These are phyloP conservation scores for Adenanthera pavonina DNA, from an alignment of 306 rosid genomes.

Conservation along the genomic window DNA sequence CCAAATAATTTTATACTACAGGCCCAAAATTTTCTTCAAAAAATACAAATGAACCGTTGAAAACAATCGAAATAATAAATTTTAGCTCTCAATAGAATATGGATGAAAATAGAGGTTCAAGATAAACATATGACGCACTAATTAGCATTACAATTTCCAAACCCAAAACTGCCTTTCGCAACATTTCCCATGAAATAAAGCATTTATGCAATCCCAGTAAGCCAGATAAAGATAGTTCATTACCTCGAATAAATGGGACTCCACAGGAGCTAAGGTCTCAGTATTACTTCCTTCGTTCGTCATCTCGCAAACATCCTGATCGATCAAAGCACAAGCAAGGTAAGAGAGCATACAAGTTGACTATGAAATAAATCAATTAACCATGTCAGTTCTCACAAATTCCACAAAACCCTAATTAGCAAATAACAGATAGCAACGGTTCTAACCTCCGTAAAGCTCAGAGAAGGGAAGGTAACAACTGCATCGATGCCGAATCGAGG, in stretches of 20 bases:
- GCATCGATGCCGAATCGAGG: constrained; percentile 29
- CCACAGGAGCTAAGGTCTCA: constrained; percentile 68
- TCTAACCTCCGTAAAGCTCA: constrained; percentile 53
- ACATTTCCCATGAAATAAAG: background rate
- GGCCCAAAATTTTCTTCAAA: background rate
- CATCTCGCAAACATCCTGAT: constrained; percentile 61
- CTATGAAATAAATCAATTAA: background rate
- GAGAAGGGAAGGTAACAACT: background rate
- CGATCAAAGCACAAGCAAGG: constrained; percentile 25
- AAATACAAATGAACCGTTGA: constrained; percentile 10
- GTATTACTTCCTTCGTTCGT: constrained; percentile 80
- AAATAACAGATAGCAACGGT: constrained; percentile 30
- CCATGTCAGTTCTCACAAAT: constrained; percentile 16
- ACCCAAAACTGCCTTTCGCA: constrained; percentile 15
- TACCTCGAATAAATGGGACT: constrained; percentile 77
- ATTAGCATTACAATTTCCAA: constrained; percentile 26
- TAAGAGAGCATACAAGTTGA: constrained; percentile 7
- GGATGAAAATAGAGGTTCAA: constrained; percentile 16
- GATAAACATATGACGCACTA: background rate
- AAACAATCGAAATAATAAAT: constrained; percentile 8
- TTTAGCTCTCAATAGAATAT: constrained; percentile 20
- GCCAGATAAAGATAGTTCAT: constrained; percentile 12
- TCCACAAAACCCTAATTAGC: constrained; percentile 68
- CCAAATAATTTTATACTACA: background rate
- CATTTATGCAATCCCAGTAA: background rate